Conservation (phyloP, 306 rosid genomes). For the Inga laurina region DNA sequence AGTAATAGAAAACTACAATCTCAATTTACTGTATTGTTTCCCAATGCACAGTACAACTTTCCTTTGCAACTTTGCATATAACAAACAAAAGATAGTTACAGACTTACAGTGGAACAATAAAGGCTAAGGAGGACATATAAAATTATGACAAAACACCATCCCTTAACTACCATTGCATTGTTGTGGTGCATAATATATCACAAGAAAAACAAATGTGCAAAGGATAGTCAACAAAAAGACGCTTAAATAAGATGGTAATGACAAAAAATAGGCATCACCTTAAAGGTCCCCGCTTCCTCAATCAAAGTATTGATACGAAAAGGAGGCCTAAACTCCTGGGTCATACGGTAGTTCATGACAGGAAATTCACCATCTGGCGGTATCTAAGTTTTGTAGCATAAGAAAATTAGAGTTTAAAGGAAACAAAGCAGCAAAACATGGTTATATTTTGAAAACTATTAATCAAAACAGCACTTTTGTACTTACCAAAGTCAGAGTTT, state of each 20-base stretch:
- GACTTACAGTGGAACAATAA: neutral
- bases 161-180: conserved; percentile 8
- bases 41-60: neutral
- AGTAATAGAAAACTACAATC: neutral
- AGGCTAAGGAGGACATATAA: neutral
- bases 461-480: conserved; percentile 14
- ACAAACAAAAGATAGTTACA: neutral
- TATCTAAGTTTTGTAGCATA: conserved; percentile 46
- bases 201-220: neutral
- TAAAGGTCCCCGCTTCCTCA: conserved; percentile 72
- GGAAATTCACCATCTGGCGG: conserved; percentile 91
- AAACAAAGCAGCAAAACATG: conserved; percentile 5
- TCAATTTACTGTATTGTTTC: neutral
- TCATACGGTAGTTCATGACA: conserved; percentile 87
- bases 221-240: conserved; percentile 4
- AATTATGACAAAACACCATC: conserved; percentile 1
- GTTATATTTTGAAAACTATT: neutral
- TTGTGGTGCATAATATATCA: neutral
- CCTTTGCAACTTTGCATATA: neutral
- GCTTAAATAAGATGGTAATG: neutral
- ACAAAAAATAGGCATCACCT: conserved; percentile 48
- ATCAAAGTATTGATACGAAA: conserved; percentile 74
- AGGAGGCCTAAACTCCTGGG: conserved; percentile 86
- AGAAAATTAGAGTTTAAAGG: conserved; percentile 26
- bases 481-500: conserved; percentile 77